phyloP scores from a whole-genome alignment of 306 rosid species.

The Ormosia emarginata region DNA sequence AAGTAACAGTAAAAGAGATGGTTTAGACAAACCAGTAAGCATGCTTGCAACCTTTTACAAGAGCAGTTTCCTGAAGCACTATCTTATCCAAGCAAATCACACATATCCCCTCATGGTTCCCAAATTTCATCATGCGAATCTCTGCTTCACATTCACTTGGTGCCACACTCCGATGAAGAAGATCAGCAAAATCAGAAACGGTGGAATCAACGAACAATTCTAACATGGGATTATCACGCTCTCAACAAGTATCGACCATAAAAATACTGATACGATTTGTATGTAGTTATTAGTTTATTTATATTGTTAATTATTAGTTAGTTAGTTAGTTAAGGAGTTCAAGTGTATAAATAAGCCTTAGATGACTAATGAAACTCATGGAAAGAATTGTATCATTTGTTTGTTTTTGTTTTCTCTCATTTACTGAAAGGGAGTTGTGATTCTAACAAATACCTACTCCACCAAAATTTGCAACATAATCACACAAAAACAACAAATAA shows the following conservation, averaged over 20 bases:
- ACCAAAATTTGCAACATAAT: background rate
- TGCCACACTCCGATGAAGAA: background rate
- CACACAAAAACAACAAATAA: background rate
- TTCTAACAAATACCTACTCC: background rate
- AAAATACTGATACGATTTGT: too few species aligned
- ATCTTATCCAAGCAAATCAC: constrained; percentile 62
- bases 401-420: too few species aligned
- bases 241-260: background rate
- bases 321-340: too few species aligned
- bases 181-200: background rate
- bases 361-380: too few species aligned
- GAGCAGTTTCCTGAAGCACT: constrained; percentile 51
- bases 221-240: background rate
- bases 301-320: too few species aligned
- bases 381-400: too few species aligned
- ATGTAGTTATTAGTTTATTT: too few species aligned
- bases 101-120: constrained; percentile 47
- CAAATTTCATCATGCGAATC: constrained; percentile 26
- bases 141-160: constrained; percentile 20
- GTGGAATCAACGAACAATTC: background rate
- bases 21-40: constrained; percentile 58
- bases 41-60: constrained; percentile 70
- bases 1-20: background rate
- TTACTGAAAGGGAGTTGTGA: too few species aligned
- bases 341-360: too few species aligned